Evolutionary conservation across 2,329 filamentous ascomycete genomes (phyloP).

Genomic region (Helotiales sp.): DNA sequence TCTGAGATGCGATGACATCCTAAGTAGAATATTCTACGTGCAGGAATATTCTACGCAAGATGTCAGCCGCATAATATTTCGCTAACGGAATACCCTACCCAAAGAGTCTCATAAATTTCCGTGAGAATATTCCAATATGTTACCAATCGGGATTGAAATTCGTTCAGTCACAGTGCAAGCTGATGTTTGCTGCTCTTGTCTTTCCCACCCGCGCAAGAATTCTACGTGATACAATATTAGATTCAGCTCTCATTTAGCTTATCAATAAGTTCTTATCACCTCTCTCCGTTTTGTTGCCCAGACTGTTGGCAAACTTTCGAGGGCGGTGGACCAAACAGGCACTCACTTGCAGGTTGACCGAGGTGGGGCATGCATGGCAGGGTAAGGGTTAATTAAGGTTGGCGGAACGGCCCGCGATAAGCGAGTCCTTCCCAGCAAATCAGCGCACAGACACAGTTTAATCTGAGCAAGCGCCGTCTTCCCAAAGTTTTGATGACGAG

Average conservation of each 20-base stretch:
- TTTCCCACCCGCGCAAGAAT: background rate
- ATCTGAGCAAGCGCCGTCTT: background rate
- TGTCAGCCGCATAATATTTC: background rate
- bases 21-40: background rate
- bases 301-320: background rate
- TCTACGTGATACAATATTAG: background rate
- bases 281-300: background rate
- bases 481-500: background rate
- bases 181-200: background rate
- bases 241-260: background rate
- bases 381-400: background rate
- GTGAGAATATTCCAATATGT: background rate
- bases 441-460: slow-evolving; percentile 1
- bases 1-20: background rate
- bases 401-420: background rate
- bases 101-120: background rate
- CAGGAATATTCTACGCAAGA: background rate
- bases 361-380: background rate
- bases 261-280: background rate
- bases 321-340: background rate
- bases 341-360: background rate
- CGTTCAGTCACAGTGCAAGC: background rate
- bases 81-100: background rate
- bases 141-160: background rate
- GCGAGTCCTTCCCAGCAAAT: background rate